Conservation (phyloP, 441 rosid species). For the Adansonia gregorii region DNA sequence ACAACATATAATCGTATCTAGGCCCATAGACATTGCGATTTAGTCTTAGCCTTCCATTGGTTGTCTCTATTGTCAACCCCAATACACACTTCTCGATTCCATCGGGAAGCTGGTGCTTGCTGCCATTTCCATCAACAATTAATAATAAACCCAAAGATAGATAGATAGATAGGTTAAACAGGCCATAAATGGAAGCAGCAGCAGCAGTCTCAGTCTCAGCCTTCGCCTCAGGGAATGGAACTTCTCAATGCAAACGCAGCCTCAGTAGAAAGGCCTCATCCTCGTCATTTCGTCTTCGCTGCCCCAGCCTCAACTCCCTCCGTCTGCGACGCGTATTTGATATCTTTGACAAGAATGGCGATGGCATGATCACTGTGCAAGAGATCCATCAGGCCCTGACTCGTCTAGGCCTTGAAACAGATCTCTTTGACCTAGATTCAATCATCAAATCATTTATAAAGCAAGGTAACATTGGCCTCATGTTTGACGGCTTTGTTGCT, state of each 20-base stretch:
- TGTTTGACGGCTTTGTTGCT: slow-evolving; percentile 61
- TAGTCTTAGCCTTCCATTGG: neutral
- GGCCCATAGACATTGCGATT: neutral
- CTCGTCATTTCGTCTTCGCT: slow-evolving; percentile 65
- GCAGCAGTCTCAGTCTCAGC: neutral
- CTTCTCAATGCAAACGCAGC: slow-evolving; percentile 19
- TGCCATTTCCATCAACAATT: slow-evolving; percentile 7
- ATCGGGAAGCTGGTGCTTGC: slow-evolving; percentile 19
- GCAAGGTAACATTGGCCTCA: slow-evolving; percentile 61
- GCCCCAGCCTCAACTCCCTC: slow-evolving; percentile 79
- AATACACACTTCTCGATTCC: slow-evolving; percentile 26
- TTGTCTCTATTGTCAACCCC: neutral
- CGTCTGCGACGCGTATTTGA: slow-evolving; percentile 89
- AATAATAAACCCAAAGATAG: neutral
- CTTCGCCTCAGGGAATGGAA: slow-evolving; percentile 11
- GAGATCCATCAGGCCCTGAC: slow-evolving; percentile 69
- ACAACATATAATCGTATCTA: too few species aligned
- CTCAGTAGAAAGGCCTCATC: slow-evolving; percentile 32
- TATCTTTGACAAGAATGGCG: slow-evolving; percentile 81
- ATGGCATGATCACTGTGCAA: slow-evolving; percentile 59
- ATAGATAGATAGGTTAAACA: neutral
- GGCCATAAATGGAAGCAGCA: slow-evolving; percentile 36
- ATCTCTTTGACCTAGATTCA: slow-evolving; percentile 63
- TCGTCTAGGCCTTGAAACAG: slow-evolving; percentile 70
- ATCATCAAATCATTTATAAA: slow-evolving; percentile 56